Evolutionary conservation across 805 yeast species (phyloP).

Genomic region (Cyberlindnera misumaiensis): DNA sequence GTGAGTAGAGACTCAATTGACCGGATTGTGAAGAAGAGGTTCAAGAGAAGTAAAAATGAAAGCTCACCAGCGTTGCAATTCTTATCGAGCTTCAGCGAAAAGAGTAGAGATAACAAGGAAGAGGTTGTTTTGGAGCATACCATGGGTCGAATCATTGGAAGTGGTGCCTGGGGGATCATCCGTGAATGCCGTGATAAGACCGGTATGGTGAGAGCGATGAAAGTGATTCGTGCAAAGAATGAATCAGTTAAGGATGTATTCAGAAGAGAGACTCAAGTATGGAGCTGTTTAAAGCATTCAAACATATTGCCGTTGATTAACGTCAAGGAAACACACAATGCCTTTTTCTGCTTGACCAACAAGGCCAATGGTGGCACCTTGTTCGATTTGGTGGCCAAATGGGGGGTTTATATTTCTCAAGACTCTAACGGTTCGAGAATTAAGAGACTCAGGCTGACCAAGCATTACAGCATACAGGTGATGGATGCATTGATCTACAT

Average conservation of each 20-base stretch:
- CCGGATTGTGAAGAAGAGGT: slow-evolving; percentile 22
- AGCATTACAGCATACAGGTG: slow-evolving; percentile 44
- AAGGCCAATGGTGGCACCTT: slow-evolving; percentile 71
- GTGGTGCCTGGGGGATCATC: slow-evolving; percentile 87
- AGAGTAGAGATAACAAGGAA: slow-evolving; percentile 35
- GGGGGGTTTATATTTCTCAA: slow-evolving; percentile 44
- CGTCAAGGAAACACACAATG: slow-evolving; percentile 52
- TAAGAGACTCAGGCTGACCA: slow-evolving; percentile 29
- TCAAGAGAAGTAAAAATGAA: slow-evolving; percentile 14
- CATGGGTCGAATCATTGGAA: slow-evolving; percentile 72
- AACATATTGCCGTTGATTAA: slow-evolving; percentile 57
- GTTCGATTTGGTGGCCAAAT: slow-evolving; percentile 63
- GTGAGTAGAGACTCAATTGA: slow-evolving; percentile 25
- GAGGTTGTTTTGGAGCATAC: slow-evolving; percentile 51
- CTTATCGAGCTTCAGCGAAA: slow-evolving; percentile 21
- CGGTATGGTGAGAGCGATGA: slow-evolving; percentile 42
- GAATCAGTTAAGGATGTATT: slow-evolving; percentile 51
- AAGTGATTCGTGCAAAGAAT: slow-evolving; percentile 50
- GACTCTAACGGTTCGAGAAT: slow-evolving; percentile 25
- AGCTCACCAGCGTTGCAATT: slow-evolving; percentile 24
- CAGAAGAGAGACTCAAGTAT: slow-evolving; percentile 63
- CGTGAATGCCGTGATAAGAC: slow-evolving; percentile 48
- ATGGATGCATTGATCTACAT: slow-evolving; percentile 52
- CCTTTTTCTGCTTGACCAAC: slow-evolving; percentile 68
- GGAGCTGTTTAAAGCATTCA: slow-evolving; percentile 64